Base-by-base conservation (phyloP, 352 stramenopile species). In the Thraustochytrium sp. region DNA sequence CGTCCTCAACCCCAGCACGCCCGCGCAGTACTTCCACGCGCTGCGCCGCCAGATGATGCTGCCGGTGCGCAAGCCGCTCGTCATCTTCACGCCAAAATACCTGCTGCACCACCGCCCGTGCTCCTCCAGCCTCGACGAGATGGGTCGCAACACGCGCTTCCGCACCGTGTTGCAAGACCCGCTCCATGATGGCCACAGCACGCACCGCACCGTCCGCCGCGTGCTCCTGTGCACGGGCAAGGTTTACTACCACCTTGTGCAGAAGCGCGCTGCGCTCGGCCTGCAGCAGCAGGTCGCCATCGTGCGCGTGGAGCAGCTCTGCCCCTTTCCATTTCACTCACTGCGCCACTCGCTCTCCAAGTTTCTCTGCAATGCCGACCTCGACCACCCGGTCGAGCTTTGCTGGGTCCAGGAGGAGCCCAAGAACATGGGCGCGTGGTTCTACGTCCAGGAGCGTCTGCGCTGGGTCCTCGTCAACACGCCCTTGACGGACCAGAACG, bases 381-480 rank as follows among this genome's bases (percentile, higher is more conserved):
- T 96, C 5, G 87, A 96, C 75, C 87, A 74, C 38, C 8, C 26
- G 4, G 53, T 46, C 3, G 86, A 96, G 77, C 88, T 99, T 34
- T 89, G 98, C 29, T 99, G 94, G 94, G 92, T 95, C 18, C 97
- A 99, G 86, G 97, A 99, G 87, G 97, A 98, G 85, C 94, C 93
- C n/a, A 98, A 98, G 87, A 99, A 99, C 86, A 98, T 98, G 94
- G 97, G 97, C n/a, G 91, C 94, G n/a, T 99, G 96, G 88, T 89
- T 88, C 13, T 99, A 96, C 77, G 90, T 97, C 3, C 26, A 84
- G 11, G 42, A 46, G 42, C 72, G 72, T 26, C 49, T 80, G 11
- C 49, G 54, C 36, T 80, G 72, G 72, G 49, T 62, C 29, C 23
- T 80, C 4, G n/a, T 68, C 34, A 46, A 80, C 16, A 80, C 54